These are phyloP conservation scores for Xylaria sp. DNA, from an alignment of 495 filamentous ascomycete species.

Conservation along the genomic window DNA sequence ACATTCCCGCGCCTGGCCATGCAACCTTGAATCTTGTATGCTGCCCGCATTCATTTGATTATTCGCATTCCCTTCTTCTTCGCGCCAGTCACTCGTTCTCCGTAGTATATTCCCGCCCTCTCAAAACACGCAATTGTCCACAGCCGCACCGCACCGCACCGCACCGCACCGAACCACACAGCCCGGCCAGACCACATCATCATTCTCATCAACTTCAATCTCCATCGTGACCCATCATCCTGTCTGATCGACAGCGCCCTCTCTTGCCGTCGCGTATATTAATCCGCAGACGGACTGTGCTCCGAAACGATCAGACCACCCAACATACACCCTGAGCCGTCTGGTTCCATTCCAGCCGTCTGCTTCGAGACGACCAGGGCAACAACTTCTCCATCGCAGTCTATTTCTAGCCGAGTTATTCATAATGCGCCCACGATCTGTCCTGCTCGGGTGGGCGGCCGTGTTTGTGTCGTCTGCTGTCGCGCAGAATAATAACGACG, in stretches of 20 bases:
- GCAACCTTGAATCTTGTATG: conserved; percentile 17
- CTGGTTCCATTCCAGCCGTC: background rate
- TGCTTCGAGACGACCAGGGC: background rate
- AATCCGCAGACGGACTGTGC: background rate
- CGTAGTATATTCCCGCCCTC: background rate
- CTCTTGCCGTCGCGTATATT: background rate
- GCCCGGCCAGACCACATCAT: conserved; percentile 10
- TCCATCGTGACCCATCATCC: too few species aligned
- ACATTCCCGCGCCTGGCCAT: conserved; percentile 13
- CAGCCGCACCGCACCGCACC: background rate
- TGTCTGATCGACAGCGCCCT: background rate
- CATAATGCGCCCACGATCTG: conserved; percentile 25
- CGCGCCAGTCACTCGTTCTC: conserved; percentile 24
- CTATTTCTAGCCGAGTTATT: background rate
- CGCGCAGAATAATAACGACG: conserved; percentile 34
- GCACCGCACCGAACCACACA: too few species aligned
- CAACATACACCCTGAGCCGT: background rate
- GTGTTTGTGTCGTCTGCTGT: conserved; percentile 34
- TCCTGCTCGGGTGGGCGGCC: conserved; percentile 28
- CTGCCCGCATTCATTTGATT: conserved; percentile 6
- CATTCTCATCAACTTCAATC: conserved; percentile 11
- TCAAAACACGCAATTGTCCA: background rate
- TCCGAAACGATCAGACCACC: background rate
- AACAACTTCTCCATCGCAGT: background rate
- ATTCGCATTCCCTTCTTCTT: background rate